Evolutionary conservation across 441 rosid species (phyloP).

Genomic region (California macrophylla): DNA sequence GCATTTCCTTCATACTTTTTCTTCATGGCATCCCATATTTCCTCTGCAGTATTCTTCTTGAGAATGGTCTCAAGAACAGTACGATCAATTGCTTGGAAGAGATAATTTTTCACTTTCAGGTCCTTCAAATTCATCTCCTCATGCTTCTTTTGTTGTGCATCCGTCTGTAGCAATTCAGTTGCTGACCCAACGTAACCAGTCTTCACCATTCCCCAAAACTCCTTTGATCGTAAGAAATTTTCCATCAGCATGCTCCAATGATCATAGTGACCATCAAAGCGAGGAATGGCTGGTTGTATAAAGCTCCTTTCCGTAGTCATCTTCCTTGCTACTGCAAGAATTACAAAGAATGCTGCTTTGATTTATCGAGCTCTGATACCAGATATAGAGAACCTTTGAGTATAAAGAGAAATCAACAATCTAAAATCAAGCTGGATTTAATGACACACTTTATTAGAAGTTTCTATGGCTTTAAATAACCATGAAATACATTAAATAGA

Average conservation of each 20-base stretch:
- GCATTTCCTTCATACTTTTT: background rate
- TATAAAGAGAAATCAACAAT: no score
- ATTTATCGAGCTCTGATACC: no score
- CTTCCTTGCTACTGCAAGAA: no score
- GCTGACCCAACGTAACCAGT: background rate
- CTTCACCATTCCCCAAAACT: background rate
- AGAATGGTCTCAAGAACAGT: background rate
- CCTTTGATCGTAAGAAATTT: conserved; percentile 1
- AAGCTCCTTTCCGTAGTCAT: no score
- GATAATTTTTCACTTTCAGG: background rate
- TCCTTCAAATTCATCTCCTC: background rate
- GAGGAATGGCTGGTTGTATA: no score
- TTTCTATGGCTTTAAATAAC: no score
- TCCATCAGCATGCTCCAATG: conserved; percentile 13
- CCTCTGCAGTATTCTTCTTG: background rate
- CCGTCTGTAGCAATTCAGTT: no score
- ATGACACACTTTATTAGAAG: no score
- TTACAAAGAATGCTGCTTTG: no score
- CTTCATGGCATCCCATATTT: background rate
- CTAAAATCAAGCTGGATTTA: no score
- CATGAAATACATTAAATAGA: no score
- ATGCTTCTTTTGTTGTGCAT: background rate
- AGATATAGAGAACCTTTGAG: no score
- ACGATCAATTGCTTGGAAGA: background rate
- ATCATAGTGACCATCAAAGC: conserved; percentile 15